Conservation (phyloP, 208 protist genomes). For the Crithidia acanthocephali region DNA sequence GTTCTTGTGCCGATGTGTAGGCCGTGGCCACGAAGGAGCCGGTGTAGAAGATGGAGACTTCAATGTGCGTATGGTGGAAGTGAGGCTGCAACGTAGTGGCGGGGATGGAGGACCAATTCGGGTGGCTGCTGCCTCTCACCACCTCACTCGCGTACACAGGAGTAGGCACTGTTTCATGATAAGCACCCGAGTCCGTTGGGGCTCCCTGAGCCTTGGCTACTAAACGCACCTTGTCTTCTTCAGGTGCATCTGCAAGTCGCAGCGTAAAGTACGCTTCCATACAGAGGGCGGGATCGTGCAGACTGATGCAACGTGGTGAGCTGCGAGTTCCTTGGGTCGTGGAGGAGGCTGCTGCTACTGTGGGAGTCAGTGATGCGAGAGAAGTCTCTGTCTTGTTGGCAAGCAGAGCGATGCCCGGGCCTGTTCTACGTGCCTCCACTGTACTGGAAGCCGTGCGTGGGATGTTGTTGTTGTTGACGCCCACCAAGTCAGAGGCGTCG, state of each 20-base stretch:
- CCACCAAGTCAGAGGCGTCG: background rate
- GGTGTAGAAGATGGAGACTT: conserved; percentile 31
- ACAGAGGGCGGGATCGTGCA: conserved; percentile 22
- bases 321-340: background rate
- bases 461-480: background rate
- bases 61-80: background rate
- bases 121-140: conserved; percentile 25
- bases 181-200: too few species aligned
- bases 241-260: background rate
- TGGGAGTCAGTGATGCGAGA: too few species aligned
- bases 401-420: too few species aligned
- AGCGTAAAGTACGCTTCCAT: conserved; percentile 23
- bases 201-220: too few species aligned
- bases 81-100: background rate
- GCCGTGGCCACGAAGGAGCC: conserved; percentile 15
- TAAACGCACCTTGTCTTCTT: background rate
- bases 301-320: conserved; percentile 1
- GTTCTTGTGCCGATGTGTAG: background rate
- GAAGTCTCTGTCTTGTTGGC: too few species aligned
- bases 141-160: conserved; percentile 32
- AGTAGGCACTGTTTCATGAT: too few species aligned
- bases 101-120: conserved; percentile 29
- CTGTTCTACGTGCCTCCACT: too few species aligned
- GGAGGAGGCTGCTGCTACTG: too few species aligned
- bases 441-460: too few species aligned